Percentiles rank a stretch among this genome's conserved stretches.
These are phyloP conservation scores for Neostapfia colusana DNA, from an alignment of 176 grass and related monocot species.

Conservation along the genomic window DNA sequence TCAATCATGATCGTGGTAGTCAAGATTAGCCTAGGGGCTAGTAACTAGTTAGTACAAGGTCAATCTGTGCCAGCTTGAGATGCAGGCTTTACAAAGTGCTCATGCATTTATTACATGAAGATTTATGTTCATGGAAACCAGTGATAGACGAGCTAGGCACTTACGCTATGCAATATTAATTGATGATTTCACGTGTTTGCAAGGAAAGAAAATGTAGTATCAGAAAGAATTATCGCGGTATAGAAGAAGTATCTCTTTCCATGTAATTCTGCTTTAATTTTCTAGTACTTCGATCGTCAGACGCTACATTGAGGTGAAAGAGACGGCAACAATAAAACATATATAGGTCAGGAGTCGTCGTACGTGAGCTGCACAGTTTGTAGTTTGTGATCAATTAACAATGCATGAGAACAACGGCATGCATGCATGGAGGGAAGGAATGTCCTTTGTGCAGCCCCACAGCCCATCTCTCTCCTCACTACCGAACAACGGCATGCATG, in stretches of 20 bases:
- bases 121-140: neutral
- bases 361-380: neutral
- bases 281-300: neutral
- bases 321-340: too few relatives aligned
- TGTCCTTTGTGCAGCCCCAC: neutral
- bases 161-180: neutral
- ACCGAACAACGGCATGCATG: neutral
- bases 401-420: neutral
- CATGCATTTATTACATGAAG: too few relatives aligned
- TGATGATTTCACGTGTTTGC: neutral
- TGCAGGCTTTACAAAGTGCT: too few relatives aligned
- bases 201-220: too few relatives aligned
- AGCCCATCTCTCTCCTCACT: neutral
- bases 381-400: neutral
- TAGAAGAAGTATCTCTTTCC: too few relatives aligned
- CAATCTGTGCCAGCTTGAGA: too few relatives aligned
- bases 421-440: neutral
- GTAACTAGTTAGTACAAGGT: too few relatives aligned
- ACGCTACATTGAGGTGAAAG: too few relatives aligned
- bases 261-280: neutral
- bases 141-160: neutral
- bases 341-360: too few relatives aligned
- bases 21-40: neutral
- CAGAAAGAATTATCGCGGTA: too few relatives aligned
- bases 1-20: neutral